Evolutionary conservation across 2,329 filamentous ascomycete species (phyloP).

Genomic region (Colletotrichum costaricense): DNA sequence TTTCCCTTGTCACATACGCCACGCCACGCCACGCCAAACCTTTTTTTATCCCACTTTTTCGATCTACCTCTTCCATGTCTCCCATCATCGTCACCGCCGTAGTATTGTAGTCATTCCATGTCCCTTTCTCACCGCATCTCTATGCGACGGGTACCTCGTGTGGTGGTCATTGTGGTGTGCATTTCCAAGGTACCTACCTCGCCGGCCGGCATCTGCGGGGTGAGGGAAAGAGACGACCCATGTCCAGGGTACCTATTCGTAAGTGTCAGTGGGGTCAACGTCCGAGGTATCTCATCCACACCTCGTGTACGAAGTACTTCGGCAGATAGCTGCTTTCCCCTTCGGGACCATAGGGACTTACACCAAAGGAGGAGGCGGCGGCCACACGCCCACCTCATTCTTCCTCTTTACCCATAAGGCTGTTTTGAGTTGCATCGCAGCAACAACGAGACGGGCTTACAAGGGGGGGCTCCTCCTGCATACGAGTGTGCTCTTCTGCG

Average conservation of each 20-base stretch:
- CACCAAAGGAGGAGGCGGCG: background rate
- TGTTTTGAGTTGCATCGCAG: slow-evolving; percentile 33
- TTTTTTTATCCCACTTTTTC: slow-evolving; percentile 32
- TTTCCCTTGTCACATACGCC: slow-evolving; percentile 21
- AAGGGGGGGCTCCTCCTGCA: slow-evolving; percentile 12
- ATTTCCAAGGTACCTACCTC: background rate
- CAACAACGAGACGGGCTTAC: background rate
- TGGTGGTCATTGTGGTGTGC: background rate
- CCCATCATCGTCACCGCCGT: background rate
- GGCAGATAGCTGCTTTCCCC: slow-evolving; percentile 14
- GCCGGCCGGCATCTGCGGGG: background rate
- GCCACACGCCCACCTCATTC: background rate
- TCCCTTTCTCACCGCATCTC: background rate
- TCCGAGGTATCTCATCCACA: background rate
- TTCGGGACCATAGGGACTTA: background rate
- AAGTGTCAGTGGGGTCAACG: background rate
- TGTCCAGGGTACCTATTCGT: background rate
- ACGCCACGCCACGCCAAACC: slow-evolving; percentile 27
- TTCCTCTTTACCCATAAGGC: slow-evolving; percentile 13
- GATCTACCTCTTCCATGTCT: background rate
- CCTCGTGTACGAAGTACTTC: background rate
- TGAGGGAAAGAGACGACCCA: background rate
- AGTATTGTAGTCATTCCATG: background rate
- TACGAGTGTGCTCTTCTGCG: background rate
- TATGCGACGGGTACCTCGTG: background rate